Conservation (phyloP, 345 rosid genomes). For the Moricandia moricandioides region DNA sequence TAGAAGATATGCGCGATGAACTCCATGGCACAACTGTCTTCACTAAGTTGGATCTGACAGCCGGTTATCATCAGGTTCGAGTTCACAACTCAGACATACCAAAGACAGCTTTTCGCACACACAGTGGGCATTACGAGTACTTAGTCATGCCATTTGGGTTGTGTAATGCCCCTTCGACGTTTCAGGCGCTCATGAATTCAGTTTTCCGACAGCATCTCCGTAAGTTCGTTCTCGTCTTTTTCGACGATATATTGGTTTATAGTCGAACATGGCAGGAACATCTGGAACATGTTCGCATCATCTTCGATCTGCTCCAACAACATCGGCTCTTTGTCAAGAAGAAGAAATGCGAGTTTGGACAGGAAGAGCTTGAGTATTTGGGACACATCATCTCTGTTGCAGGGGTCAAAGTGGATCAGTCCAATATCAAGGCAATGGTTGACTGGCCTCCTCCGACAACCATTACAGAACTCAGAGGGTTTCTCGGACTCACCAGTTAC, state of each 20-base stretch:
- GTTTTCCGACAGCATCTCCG: not conserved
- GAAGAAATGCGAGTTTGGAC: not conserved
- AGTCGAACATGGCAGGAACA: not conserved
- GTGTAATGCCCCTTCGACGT: not conserved
- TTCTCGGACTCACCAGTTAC: not conserved
- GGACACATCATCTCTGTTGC: not conserved
- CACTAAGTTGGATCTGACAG: too few relatives aligned
- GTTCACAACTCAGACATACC: not conserved
- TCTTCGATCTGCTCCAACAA: not conserved
- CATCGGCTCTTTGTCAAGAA: not conserved
- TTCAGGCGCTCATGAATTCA: not conserved
- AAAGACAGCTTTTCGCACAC: not conserved
- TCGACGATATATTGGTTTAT: not conserved
- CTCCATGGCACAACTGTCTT: too few relatives aligned
- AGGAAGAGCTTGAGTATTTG: not conserved
- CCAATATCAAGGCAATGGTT: not conserved
- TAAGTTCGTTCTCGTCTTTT: not conserved
- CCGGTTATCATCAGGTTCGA: not conserved
- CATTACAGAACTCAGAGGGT: not conserved
- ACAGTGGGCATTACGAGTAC: not conserved
- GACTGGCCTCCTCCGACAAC: not conserved
- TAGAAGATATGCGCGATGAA: too few relatives aligned
- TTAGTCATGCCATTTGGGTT: not conserved
- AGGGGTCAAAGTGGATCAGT: not conserved
- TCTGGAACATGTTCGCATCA: not conserved